Conservation (phyloP, 2,329 filamentous ascomycete species). For the Cytospora paraplurivora region DNA sequence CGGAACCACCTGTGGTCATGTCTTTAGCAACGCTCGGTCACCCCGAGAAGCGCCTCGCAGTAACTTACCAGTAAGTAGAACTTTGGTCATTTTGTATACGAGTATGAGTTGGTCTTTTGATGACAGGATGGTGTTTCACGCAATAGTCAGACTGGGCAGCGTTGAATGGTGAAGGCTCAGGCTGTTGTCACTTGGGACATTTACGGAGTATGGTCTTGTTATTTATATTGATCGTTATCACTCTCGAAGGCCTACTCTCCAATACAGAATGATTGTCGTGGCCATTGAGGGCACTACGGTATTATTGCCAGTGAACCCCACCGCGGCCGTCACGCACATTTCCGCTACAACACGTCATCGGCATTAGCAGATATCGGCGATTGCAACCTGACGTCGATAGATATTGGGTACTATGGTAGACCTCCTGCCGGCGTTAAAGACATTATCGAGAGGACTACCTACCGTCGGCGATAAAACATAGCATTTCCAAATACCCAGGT, state of each 20-base stretch:
- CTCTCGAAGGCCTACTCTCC: not conserved
- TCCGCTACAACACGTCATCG: constrained; percentile 16
- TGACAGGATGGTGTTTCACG: not conserved
- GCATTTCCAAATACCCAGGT: too few relatives aligned
- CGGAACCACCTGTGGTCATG: constrained; percentile 47
- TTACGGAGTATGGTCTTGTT: not conserved
- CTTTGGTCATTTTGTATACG: constrained; percentile 45
- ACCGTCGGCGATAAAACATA: too few relatives aligned
- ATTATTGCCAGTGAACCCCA: not conserved
- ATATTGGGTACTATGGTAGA: too few relatives aligned
- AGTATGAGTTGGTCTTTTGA: not conserved
- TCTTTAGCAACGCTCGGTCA: not conserved
- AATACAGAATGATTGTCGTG: not conserved
- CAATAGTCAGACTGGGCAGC: not conserved
- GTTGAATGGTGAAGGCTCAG: not conserved
- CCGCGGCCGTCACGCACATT: not conserved
- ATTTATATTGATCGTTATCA: not conserved
- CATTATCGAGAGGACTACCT: too few relatives aligned
- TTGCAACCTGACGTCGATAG: constrained; percentile 1
- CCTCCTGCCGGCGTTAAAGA: constrained; percentile 8
- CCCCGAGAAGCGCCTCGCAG: not conserved
- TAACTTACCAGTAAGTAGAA: constrained; percentile 48
- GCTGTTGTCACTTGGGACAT: not conserved
- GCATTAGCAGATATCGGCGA: constrained; percentile 18
- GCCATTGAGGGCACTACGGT: not conserved